Base-by-base conservation (phyloP, 2,329 filamentous ascomycete species). In the Fonsecaea monophora region DNA sequence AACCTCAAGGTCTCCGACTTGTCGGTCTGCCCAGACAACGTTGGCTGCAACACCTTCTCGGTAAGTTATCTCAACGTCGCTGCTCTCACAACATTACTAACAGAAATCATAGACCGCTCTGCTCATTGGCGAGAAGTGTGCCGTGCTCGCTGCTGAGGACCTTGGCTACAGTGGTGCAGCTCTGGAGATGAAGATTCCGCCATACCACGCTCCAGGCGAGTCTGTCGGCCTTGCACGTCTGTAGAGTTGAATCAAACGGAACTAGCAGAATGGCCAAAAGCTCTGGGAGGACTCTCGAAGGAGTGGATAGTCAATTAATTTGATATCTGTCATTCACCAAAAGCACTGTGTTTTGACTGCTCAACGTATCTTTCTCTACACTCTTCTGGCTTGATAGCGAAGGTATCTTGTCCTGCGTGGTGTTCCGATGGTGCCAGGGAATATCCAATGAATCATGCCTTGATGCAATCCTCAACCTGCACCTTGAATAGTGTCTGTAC, bases 1-100 rank as follows among this genome's bases (percentile, higher is more conserved):
- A 88, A 89, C 15, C 84, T 93, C 73, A 92, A 92, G 84, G 90
- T 92, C 30, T 89, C 89, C 12, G 90, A 93, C 77, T 78, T 92
- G 53, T 88, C 85, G 59, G 91, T 92, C 81, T 92, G 90, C 78
- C 90, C 90, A 0, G 90, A 92, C 77, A 93, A 92, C 70, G 90
- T 92, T 25, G 90, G 89, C 68, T 89, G 87, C 79, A 89, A 89
- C 78, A 88, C 85, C 71, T 87, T 78, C 77, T 82, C 81, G 68
- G 71, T 78, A 73, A 68, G 74, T 75, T n/a, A 10, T 50, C 21
- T 13, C 45, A 42, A 3, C 50, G 9, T 21, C 12, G 40, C 45
- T 25, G 45, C 25, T 10, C 30, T 34, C 40, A 32, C 21, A 18
- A 3, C n/a, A 30, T 13, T 89, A 89, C 76, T 85, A 34, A 53